phyloP scores from a whole-genome alignment of 2,329 filamentous ascomycete species.

The Coniochaeta sp. region DNA sequence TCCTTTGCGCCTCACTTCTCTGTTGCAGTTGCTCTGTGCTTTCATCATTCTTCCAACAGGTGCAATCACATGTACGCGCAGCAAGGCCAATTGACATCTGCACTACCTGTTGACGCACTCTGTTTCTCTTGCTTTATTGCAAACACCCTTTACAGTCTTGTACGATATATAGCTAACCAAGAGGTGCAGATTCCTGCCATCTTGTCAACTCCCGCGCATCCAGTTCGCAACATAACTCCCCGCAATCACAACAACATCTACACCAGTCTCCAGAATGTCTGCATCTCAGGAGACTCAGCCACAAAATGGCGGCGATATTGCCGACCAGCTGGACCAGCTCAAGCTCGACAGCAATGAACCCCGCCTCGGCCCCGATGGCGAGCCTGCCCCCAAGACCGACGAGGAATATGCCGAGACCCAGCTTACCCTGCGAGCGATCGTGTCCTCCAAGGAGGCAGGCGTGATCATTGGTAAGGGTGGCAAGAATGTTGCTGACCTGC shows the following conservation, averaged over 20 bases:
- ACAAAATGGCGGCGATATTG: slow-evolving; percentile 53
- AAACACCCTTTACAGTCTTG: background rate
- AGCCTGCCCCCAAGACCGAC: slow-evolving; percentile 81
- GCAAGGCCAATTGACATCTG: background rate
- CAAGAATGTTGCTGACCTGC: slow-evolving; percentile 95
- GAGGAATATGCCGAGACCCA: slow-evolving; percentile 93
- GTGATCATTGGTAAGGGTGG: slow-evolving; percentile 98
- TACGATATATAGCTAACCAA: background rate
- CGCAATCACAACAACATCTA: slow-evolving; percentile 1
- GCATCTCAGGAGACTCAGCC: slow-evolving; percentile 49
- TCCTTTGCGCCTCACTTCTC: background rate
- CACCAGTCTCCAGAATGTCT: slow-evolving; percentile 45
- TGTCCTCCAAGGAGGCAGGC: slow-evolving; percentile 97
- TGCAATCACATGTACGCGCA: background rate
- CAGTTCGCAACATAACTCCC: background rate
- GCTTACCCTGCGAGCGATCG: slow-evolving; percentile 91
- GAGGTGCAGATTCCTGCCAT: background rate
- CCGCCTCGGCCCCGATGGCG: slow-evolving; percentile 64
- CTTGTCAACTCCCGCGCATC: background rate
- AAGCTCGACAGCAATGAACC: slow-evolving; percentile 56
- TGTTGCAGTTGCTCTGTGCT: too few species aligned
- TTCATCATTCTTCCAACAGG: background rate
- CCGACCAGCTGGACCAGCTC: slow-evolving; percentile 57
- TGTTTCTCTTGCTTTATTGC: background rate
- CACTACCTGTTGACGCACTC: background rate